phyloP scores from a whole-genome alignment of 2,329 filamentous ascomycete genomes.

The Penicillium sp. region DNA sequence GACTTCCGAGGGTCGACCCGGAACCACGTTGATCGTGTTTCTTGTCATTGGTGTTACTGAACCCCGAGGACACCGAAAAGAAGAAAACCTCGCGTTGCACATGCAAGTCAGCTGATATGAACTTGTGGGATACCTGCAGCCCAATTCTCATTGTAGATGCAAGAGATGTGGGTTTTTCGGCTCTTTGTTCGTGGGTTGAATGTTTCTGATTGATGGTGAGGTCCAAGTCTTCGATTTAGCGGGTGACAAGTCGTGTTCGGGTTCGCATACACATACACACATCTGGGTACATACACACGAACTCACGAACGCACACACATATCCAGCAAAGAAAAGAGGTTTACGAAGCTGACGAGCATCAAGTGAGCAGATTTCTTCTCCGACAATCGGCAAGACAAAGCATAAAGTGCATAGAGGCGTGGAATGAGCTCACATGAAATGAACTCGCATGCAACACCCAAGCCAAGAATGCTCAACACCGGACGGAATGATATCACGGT shows the following conservation, averaged over 20 bases:
- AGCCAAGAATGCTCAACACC: neutral
- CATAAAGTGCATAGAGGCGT: neutral
- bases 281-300: too few relatives aligned
- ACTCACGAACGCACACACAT: too few relatives aligned
- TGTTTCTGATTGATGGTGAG: neutral
- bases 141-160: slow-evolving; percentile 13
- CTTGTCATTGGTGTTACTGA: slow-evolving; percentile 7
- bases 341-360: too few relatives aligned
- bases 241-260: too few relatives aligned
- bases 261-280: too few relatives aligned
- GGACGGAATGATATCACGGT: slow-evolving; percentile 18
- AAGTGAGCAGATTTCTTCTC: neutral
- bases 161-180: neutral
- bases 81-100: neutral
- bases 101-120: slow-evolving; percentile 22
- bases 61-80: neutral
- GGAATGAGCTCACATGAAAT: slow-evolving; percentile 1
- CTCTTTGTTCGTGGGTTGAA: neutral
- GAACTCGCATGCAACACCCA: neutral
- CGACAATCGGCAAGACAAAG: neutral
- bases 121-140: slow-evolving; percentile 17
- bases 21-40: slow-evolving; percentile 1
- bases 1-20: slow-evolving; percentile 6
- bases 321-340: too few relatives aligned
- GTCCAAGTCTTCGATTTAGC: neutral